These are phyloP conservation scores for Entophlyctis luteolus DNA, from an alignment of 192 early-diverging fungal genomes.

Conservation along the genomic window DNA sequence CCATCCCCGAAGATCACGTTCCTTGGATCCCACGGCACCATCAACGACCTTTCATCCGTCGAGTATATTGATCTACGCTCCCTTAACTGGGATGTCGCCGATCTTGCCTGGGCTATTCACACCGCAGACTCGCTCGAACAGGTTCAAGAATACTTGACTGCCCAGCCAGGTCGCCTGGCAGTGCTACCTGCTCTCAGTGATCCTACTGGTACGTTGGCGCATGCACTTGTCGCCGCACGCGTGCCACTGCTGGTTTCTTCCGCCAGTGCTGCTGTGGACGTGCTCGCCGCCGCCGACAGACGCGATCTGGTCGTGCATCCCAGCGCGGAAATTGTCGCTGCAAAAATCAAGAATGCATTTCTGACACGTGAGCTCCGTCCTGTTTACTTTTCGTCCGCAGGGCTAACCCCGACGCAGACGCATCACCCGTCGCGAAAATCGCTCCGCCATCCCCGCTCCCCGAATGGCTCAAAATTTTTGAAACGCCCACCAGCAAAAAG, in stretches of 20 bases:
- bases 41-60: constrained; percentile 32
- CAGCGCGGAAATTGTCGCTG: too few relatives aligned
- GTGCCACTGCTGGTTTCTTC: constrained; percentile 27
- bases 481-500: neutral
- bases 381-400: too few relatives aligned
- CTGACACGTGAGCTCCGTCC: too few relatives aligned
- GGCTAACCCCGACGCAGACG: too few relatives aligned
- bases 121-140: neutral
- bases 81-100: constrained; percentile 31
- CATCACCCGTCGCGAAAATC: neutral
- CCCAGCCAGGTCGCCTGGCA: constrained; percentile 16
- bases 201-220: constrained; percentile 21
- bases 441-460: neutral
- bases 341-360: too few relatives aligned
- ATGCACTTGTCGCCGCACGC: constrained; percentile 8
- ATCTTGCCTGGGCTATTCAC: constrained; percentile 24
- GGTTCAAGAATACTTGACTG: constrained; percentile 22
- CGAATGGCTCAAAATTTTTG: constrained; percentile 13
- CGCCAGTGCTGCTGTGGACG: constrained; percentile 21
- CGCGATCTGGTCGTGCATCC: constrained; percentile 9
- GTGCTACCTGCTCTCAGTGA: constrained; percentile 29
- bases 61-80: constrained; percentile 37
- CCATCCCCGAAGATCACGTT: constrained; percentile 28
- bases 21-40: constrained; percentile 11
- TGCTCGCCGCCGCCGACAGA: constrained; percentile 22